Evolutionary conservation across 495 filamentous ascomycete genomes (phyloP).

Genomic region (Annulohypoxylon moriforme): DNA sequence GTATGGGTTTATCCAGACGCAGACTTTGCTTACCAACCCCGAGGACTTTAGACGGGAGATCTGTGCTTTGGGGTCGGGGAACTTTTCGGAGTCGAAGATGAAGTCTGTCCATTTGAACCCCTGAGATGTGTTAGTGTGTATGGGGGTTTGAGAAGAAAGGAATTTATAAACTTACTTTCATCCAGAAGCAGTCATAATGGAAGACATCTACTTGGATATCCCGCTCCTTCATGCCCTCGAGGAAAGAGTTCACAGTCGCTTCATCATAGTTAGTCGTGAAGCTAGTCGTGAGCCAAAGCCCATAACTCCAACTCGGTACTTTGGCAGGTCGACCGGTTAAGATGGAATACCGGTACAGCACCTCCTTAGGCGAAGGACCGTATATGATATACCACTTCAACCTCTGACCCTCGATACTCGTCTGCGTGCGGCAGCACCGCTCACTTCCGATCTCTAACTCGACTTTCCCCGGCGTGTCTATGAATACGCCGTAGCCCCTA

Average conservation of each 20-base stretch:
- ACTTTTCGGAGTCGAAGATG: conserved; percentile 73
- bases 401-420: conserved; percentile 69
- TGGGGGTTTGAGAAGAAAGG: background rate
- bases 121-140: conserved; percentile 21
- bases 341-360: conserved; percentile 70
- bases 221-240: conserved; percentile 73
- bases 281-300: conserved; percentile 75
- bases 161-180: conserved; percentile 42
- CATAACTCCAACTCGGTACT: conserved; percentile 76
- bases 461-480: conserved; percentile 69
- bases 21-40: conserved; percentile 69
- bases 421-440: conserved; percentile 71
- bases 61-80: conserved; percentile 73
- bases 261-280: conserved; percentile 80
- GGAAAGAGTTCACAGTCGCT: conserved; percentile 71
- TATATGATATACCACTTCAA: conserved; percentile 73
- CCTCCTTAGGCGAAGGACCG: conserved; percentile 73
- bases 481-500: conserved; percentile 76
- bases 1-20: conserved; percentile 80
- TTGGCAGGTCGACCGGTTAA: conserved; percentile 69
- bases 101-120: conserved; percentile 82
- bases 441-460: conserved; percentile 76
- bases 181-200: conserved; percentile 78
- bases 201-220: conserved; percentile 76
- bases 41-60: conserved; percentile 69